Conservation (phyloP, 163 green algal genomes). For the Coccomyxa subellipsoidea region DNA sequence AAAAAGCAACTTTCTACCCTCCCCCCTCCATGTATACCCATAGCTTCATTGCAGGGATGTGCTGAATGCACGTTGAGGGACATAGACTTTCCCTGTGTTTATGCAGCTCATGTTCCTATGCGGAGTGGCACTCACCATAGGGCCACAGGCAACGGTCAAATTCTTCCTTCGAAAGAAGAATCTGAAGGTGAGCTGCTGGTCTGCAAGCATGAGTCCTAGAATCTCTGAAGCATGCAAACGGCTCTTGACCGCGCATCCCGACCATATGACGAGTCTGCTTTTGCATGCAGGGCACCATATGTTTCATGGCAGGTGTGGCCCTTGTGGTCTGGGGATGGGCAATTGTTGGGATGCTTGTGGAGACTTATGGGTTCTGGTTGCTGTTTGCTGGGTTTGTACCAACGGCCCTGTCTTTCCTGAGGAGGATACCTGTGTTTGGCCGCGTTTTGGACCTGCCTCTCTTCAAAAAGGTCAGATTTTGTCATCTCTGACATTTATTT, state of each 20-base stretch:
- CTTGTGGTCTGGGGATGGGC: constrained; percentile 86
- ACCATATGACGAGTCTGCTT: too few species aligned
- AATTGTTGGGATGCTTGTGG: constrained; percentile 79
- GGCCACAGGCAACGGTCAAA: constrained; percentile 68
- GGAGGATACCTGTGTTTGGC: constrained; percentile 76
- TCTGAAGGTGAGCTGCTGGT: constrained; percentile 58
- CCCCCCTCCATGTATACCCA: too few species aligned
- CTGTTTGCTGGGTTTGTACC: constrained; percentile 96
- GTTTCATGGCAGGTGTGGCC: constrained; percentile 76
- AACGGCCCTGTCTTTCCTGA: constrained; percentile 85
- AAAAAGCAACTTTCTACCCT: too few species aligned
- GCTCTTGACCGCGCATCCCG: too few species aligned
- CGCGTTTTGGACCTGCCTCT: constrained; percentile 79
- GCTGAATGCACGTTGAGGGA: background rate
- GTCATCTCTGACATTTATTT: too few species aligned
- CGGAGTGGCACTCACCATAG: constrained; percentile 90
- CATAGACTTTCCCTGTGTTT: background rate
- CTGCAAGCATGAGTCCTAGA: too few species aligned
- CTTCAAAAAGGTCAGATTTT: constrained; percentile 71
- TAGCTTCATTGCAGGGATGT: too few species aligned
- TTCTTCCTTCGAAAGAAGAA: constrained; percentile 92
- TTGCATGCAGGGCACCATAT: constrained; percentile 60
- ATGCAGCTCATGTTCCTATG: constrained; percentile 88
- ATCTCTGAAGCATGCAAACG: too few species aligned
- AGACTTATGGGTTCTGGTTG: constrained; percentile 92